Conservation (phyloP, 73 alveolate genomes). For the Paramecium octaurelia region DNA sequence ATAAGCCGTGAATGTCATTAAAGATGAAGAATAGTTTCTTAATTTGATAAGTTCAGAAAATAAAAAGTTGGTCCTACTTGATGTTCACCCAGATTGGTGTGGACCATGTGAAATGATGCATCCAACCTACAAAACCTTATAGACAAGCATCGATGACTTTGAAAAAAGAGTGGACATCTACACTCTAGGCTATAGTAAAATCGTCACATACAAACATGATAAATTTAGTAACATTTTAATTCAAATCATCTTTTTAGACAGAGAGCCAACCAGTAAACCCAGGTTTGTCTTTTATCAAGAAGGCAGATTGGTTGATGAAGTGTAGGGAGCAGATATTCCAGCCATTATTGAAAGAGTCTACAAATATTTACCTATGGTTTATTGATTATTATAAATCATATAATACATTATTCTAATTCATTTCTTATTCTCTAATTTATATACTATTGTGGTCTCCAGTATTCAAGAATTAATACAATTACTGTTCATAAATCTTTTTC, state of each 20-base stretch:
- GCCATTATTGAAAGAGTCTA: conserved; percentile 53
- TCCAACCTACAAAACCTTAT: conserved; percentile 52
- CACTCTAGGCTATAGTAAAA: conserved; percentile 12
- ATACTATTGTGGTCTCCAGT: background rate
- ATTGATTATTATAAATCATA: conserved; percentile 18
- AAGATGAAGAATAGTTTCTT: conserved; percentile 38
- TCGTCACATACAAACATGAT: conserved; percentile 40
- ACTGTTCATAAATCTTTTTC: background rate
- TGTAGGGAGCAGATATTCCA: conserved; percentile 57
- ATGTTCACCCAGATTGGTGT: conserved; percentile 65
- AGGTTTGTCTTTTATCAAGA: conserved; percentile 31
- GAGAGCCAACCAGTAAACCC: conserved; percentile 29
- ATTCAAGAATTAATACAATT: background rate
- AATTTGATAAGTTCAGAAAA: background rate
- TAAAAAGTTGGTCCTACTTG: conserved; percentile 23
- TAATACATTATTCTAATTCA: background rate
- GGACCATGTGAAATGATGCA: conserved; percentile 63
- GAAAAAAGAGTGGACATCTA: conserved; percentile 61
- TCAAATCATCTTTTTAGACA: background rate
- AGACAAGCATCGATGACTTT: conserved; percentile 57
- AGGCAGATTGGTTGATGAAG: conserved; percentile 57
- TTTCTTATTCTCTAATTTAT: background rate
- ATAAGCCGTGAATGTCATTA: conserved; percentile 16
- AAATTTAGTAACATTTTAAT: conserved; percentile 51
- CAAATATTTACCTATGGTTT: conserved; percentile 52